Evolutionary conservation across 140 eudicot species (phyloP), one percentile per base, ranked within the genome.

Genomic region (Cichorium intybus): DNA sequence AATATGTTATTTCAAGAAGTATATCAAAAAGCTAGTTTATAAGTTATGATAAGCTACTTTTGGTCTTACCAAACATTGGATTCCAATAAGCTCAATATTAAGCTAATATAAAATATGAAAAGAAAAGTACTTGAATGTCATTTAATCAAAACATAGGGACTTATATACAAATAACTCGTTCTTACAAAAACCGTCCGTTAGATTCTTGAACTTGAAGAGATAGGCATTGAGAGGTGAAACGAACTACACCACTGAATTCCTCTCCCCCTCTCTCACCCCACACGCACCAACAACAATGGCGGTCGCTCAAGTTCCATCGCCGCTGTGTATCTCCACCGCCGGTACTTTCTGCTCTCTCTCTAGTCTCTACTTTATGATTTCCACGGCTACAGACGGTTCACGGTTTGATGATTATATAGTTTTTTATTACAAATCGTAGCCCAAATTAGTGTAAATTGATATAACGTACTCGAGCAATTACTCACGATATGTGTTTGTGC

Each of bases 261-360:
- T 11, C 33, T 26, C 51, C 1, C 35, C 8, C 11, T 31, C 60
- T 58, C 27, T 41, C 49, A 17, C 5, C 55, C 7, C 64, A 20
- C 47, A 14, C 61, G 47, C 31, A 71, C 41, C 57, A 5, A 24
- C 60, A 69, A 56, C 45, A 67, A 81, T 81, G 80, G 83, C 84
- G 35, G 71, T 66, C 2, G 77, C 83, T 77, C 89, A 73, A 61
- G 11, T 71, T 62, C 70, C 86, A 41, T 70, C 73, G 5, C 67
- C 79, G 28, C 67, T 74, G 6, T 84, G 62, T 43, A 51, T 77
- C 66, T 70, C 83, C 23, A 57, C 72, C 12, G 27, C 66, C 20
- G 86, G 89, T 80, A 73, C 43, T 46, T 24, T 46, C 39, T 4
- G 5, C 68, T 57, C 57, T 17, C 39, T 24, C 24, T 43, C 18